These are phyloP conservation scores for Chytriomyces sp. DNA, from an alignment of 192 early-diverging fungal genomes.

Conservation along the genomic window DNA sequence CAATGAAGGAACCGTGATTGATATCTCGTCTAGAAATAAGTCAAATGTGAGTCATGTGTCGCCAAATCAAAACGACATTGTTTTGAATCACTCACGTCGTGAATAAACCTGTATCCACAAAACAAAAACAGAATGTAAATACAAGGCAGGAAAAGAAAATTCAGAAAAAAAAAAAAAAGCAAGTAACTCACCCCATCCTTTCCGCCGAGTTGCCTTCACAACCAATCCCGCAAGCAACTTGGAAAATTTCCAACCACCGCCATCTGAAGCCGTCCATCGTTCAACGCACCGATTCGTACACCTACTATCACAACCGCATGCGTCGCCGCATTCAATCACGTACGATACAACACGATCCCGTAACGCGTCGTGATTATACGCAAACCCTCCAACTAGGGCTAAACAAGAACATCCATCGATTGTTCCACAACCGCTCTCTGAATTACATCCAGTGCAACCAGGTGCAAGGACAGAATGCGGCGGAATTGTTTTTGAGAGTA, in stretches of 20 bases:
- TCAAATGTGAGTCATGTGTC: neutral
- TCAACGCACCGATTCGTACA: neutral
- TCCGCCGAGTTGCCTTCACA: neutral
- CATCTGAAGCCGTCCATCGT: neutral
- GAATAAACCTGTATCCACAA: neutral
- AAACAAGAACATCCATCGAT: neutral
- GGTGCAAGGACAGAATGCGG: neutral
- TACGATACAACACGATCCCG: conserved; percentile 6
- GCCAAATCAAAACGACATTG: conserved; percentile 1
- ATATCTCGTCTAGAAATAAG: neutral
- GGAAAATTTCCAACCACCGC: neutral
- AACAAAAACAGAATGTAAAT: neutral
- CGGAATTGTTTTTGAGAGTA: neutral
- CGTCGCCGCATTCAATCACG: conserved; percentile 17
- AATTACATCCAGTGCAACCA: neutral
- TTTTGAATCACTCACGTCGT: neutral
- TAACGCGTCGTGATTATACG: conserved; percentile 20
- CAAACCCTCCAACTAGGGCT: neutral
- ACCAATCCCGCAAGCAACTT: neutral
- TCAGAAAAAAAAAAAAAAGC: neutral
- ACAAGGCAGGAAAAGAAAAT: neutral
- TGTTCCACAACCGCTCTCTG: neutral
- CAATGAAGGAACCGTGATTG: conserved; percentile 5
- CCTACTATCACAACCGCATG: conserved; percentile 8
- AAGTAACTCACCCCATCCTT: neutral